Conservation (phyloP, 2,329 filamentous ascomycete species). For the Talaromyces amestolkiae region DNA sequence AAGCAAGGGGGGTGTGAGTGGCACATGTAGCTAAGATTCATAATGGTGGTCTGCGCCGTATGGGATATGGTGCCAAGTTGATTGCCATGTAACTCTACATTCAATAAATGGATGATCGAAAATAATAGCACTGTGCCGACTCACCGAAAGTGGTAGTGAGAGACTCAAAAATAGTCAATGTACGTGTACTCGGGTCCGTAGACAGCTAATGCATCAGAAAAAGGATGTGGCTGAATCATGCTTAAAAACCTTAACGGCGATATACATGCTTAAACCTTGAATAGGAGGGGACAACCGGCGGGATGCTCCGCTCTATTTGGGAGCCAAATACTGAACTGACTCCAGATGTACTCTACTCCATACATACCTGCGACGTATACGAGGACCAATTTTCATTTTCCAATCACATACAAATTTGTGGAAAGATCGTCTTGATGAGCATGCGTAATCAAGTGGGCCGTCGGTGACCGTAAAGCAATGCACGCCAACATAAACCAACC, state of each 20-base stretch:
- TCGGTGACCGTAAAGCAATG: neutral
- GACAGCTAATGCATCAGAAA: neutral
- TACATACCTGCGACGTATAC: neutral
- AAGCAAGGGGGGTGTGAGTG: neutral
- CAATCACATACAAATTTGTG: neutral
- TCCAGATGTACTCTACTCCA: neutral
- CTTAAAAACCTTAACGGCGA: constrained; percentile 17
- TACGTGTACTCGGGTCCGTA: neutral
- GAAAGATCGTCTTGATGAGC: neutral
- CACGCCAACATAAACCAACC: neutral
- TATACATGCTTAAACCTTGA: constrained; percentile 11
- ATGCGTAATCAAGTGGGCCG: constrained; percentile 12
- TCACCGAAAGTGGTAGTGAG: neutral
- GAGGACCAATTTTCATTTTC: neutral
- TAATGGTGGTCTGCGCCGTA: constrained; percentile 2
- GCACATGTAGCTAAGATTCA: neutral
- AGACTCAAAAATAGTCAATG: neutral
- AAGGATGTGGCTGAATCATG: constrained; percentile 17
- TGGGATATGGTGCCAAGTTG: neutral
- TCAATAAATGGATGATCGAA: neutral
- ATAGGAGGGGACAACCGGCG: neutral
- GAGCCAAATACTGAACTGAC: neutral
- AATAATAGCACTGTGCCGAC: neutral
- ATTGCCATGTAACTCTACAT: neutral
- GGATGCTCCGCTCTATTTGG: neutral